Evolutionary conservation across 176 grass and related monocot species (phyloP).

Genomic region (Neostapfia colusana): DNA sequence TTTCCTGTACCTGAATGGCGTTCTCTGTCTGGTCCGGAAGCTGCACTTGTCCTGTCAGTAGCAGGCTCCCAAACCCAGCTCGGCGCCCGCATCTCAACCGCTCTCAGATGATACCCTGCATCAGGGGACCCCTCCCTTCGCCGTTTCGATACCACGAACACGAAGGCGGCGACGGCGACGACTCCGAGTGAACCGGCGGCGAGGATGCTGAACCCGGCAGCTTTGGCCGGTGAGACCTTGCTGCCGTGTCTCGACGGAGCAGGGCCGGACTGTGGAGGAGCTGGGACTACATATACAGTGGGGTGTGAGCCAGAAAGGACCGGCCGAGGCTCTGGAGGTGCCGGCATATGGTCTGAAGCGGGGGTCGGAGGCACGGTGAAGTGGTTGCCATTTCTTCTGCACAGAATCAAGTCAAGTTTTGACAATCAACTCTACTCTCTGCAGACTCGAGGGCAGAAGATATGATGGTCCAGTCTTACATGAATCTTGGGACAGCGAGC

Average conservation of each 20-base stretch:
- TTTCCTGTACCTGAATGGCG: conserved; percentile 11
- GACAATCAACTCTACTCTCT: background rate
- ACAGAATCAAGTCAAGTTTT: conserved; percentile 11
- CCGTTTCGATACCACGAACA: conserved; percentile 37
- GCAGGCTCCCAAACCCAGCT: background rate
- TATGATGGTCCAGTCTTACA: conserved; percentile 38
- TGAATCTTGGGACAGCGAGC: conserved; percentile 50
- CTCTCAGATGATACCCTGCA: conserved; percentile 7
- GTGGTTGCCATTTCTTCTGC: conserved; percentile 55
- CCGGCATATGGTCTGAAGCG: background rate
- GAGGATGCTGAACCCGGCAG: conserved; percentile 40
- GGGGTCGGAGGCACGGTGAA: conserved; percentile 27
- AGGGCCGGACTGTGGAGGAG: conserved; percentile 9
- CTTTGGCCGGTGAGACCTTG: conserved; percentile 40
- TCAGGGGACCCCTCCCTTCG: background rate
- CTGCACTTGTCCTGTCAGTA: background rate
- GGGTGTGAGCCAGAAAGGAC: conserved; percentile 19
- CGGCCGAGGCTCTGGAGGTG: background rate
- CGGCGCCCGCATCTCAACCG: conserved; percentile 1
- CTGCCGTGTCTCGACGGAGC: background rate
- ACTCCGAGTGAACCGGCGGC: conserved; percentile 37
- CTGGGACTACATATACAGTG: conserved; percentile 37
- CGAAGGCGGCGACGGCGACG: background rate
- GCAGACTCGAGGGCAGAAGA: background rate
- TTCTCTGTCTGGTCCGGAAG: conserved; percentile 9